phyloP scores from a whole-genome alignment of 805 yeast species.

The Tetrapisispora namnaoensis region DNA sequence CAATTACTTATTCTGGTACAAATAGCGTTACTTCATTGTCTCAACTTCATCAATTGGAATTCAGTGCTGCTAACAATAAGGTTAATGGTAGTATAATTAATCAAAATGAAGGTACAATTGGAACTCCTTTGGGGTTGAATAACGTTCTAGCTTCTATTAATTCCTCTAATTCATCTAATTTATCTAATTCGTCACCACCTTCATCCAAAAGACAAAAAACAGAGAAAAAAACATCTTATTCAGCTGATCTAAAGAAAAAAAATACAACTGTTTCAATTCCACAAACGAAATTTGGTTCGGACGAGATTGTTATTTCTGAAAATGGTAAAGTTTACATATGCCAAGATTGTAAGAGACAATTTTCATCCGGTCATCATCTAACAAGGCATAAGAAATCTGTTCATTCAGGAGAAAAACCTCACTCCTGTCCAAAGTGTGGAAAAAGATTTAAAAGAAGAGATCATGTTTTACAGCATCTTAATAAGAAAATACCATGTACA shows the following conservation, averaged over 20 bases:
- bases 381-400: slow-evolving; percentile 32
- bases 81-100: neutral
- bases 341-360: slow-evolving; percentile 29
- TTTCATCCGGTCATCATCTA: slow-evolving; percentile 31
- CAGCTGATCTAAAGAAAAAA: slow-evolving; percentile 1
- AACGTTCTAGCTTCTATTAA: neutral
- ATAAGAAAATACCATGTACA: slow-evolving; percentile 30
- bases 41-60: slow-evolving; percentile 4
- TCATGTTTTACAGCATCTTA: slow-evolving; percentile 31
- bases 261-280: slow-evolving; percentile 6
- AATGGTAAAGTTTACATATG: slow-evolving; percentile 30
- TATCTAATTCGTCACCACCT: slow-evolving; percentile 6
- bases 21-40: slow-evolving; percentile 5
- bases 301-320: slow-evolving; percentile 26
- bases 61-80: neutral
- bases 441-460: slow-evolving; percentile 31
- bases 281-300: slow-evolving; percentile 23
- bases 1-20: slow-evolving; percentile 11
- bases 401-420: slow-evolving; percentile 32
- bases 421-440: slow-evolving; percentile 31
- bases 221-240: slow-evolving; percentile 7
- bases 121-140: neutral
- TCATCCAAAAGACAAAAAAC: slow-evolving; percentile 10
- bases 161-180: slow-evolving; percentile 5
- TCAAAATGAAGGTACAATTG: neutral